phyloP scores from a whole-genome alignment of 2,329 filamentous ascomycete genomes.

The Pseudocercospora macadamiae region DNA sequence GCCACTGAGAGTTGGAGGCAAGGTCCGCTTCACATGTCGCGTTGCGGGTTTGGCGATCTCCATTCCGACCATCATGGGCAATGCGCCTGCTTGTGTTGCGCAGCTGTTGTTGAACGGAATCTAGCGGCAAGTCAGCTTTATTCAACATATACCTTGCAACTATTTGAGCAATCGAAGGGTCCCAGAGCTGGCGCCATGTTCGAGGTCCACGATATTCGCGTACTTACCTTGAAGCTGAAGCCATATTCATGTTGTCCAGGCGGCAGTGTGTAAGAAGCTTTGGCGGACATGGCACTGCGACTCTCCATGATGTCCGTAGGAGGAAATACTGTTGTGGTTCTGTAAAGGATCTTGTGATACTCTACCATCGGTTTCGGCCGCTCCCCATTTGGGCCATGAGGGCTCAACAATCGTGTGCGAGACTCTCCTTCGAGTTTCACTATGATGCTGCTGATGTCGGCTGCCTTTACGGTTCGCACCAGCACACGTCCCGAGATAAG shows the following conservation, averaged over 20 bases:
- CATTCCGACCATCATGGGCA: conserved; percentile 48
- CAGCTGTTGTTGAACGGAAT: conserved; percentile 73
- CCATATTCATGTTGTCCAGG: conserved; percentile 75
- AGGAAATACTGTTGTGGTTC: conserved; percentile 62
- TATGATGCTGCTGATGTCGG: conserved; percentile 60
- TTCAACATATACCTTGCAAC: neutral
- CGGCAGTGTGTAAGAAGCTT: conserved; percentile 61
- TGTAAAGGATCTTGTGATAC: conserved; percentile 69
- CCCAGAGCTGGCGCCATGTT: neutral
- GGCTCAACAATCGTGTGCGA: conserved; percentile 65
- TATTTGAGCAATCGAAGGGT: no score
- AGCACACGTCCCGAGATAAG: conserved; percentile 63
- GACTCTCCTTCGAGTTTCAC: conserved; percentile 85
- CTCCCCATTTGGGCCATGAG: conserved; percentile 43
- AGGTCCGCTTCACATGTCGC: conserved; percentile 77
- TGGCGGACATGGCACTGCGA: conserved; percentile 32
- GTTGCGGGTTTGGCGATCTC: conserved; percentile 51
- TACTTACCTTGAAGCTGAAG: conserved; percentile 71
- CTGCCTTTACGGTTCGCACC: conserved; percentile 48
- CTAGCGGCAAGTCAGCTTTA: conserved; percentile 31
- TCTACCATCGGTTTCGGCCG: conserved; percentile 53
- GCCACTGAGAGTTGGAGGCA: conserved; percentile 87
- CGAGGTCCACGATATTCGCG: neutral
- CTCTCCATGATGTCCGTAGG: conserved; percentile 41
- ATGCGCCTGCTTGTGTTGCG: conserved; percentile 44